Evolutionary conservation across 2,329 filamentous ascomycete genomes (phyloP), one percentile per base, ranked within the genome.

Genomic region (Zymoseptoria pseudotritici): DNA sequence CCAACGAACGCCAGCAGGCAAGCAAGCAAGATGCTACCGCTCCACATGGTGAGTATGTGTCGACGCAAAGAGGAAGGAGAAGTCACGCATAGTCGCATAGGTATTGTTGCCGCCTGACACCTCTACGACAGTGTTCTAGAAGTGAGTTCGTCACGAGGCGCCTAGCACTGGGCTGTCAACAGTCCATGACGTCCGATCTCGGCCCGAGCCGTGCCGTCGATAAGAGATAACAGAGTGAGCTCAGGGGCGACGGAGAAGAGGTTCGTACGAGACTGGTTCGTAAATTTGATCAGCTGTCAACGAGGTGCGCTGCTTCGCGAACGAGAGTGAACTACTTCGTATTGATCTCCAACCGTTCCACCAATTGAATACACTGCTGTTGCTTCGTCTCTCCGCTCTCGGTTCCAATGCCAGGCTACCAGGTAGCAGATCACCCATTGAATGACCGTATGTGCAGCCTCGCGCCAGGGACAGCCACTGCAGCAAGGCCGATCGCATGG

Each of bases 21-120:
- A n/a, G 57, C 64, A 42, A 68, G 55, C 50, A 63, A 26, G 31
- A 65, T 24, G 61, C 61, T 67, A 68, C 58, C 60, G 58, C 55
- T 61, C 29, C 58, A 60, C 63, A 67, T 67, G 55, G 57, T 66
- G 61, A 46, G 36, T 46, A 46, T n/a, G 13, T 46, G 13, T 17
- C n/a, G 36, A 46, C 36, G 36, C 13, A 46, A 17, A 6, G 17
- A 46, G 1, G 36, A 46, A 17, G 36, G 36, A 46, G 36, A 46
- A 46, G 36, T 46, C 36, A 46, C 36, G 36, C 36, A 46, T 46
- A 46, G n/a, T 46, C n/a, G 36, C 36, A 46, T 46, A 46, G 36
- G 36, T 46, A 46, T 17, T 46, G 36, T 46, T 46, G 36, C 36
- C 36, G 36, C 36, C 36, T 46, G 36, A 46, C 36, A 46, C 36